A percentile compares a stretch with the other conserved stretches of the same genome.
phyloP scores from a whole-genome alignment of 2,329 filamentous ascomycete genomes.

The Alternaria postmessia region DNA sequence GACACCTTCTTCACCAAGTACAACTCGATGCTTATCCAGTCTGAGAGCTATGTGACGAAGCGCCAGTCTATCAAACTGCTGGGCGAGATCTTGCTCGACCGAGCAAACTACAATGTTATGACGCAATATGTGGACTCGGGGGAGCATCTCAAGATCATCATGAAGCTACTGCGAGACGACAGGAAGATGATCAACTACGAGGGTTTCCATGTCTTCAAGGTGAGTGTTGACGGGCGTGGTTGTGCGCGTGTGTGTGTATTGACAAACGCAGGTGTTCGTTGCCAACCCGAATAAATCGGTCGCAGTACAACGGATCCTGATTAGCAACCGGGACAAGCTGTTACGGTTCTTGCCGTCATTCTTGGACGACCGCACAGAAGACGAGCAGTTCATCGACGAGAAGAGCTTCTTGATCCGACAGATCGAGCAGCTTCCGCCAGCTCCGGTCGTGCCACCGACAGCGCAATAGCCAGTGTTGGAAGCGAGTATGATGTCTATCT shows the following conservation, averaged over 20 bases:
- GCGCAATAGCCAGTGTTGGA: conserved; percentile 19
- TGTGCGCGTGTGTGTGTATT: conserved; percentile 11
- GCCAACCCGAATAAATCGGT: conserved; percentile 98
- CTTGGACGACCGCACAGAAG: conserved; percentile 91
- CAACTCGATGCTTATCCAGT: conserved; percentile 86
- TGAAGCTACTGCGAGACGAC: conserved; percentile 95
- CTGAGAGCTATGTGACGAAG: conserved; percentile 96
- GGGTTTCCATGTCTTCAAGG: conserved; percentile 98
- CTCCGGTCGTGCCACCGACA: conserved; percentile 36
- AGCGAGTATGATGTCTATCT: background rate
- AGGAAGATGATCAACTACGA: conserved; percentile 99
- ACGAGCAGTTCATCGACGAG: conserved; percentile 98
- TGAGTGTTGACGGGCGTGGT: conserved; percentile 32
- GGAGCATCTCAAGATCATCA: conserved; percentile 96
- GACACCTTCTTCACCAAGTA: conserved; percentile 92
- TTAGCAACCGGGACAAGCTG: conserved; percentile 94
- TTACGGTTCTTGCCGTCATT: conserved; percentile 90
- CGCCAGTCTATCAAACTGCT: conserved; percentile 97
- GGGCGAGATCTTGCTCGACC: conserved; percentile 91
- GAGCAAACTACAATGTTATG: conserved; percentile 98
- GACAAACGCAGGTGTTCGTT: conserved; percentile 76
- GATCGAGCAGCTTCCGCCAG: conserved; percentile 65
- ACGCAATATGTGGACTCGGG: conserved; percentile 94
- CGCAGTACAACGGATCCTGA: conserved; percentile 91
- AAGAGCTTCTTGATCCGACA: conserved; percentile 97